Evolutionary conservation across 345 rosid species (phyloP).

Genomic region (Murraya paniculata): DNA sequence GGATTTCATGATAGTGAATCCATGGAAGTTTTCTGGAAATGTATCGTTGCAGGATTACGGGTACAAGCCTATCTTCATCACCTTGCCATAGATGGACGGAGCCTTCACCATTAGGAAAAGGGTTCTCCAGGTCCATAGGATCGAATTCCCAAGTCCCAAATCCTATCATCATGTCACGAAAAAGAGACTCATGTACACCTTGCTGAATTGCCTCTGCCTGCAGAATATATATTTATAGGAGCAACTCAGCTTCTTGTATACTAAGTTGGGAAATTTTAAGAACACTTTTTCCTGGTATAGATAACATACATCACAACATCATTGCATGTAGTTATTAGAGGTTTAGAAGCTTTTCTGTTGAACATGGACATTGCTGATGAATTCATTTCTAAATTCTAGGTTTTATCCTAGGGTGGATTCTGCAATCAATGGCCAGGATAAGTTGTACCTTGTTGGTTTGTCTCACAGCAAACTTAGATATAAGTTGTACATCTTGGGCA

Average conservation of each 20-base stretch:
- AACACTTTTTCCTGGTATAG: neutral
- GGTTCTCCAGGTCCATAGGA: constrained; percentile 60
- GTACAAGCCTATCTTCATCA: constrained; percentile 57
- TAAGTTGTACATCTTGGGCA: constrained; percentile 31
- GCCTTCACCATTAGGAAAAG: constrained; percentile 50
- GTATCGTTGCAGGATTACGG: constrained; percentile 43
- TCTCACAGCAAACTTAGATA: constrained; percentile 20
- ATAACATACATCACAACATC: neutral
- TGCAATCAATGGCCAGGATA: neutral
- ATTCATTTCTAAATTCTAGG: neutral
- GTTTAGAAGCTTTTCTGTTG: neutral
- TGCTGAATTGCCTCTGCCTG: constrained; percentile 43
- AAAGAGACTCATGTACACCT: constrained; percentile 60
- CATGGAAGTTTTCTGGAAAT: constrained; percentile 45
- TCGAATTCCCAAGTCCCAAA: constrained; percentile 81
- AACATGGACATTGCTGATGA: neutral
- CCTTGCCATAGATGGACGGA: constrained; percentile 81
- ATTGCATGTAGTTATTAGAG: no score
- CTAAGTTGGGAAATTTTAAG: neutral
- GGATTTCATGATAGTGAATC: constrained; percentile 57
- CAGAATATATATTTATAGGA: neutral
- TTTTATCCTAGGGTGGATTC: neutral
- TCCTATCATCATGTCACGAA: constrained; percentile 56
- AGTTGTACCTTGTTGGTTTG: constrained; percentile 20
- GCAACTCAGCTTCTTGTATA: neutral